Conservation (phyloP, 2,329 filamentous ascomycete genomes). For the Sporothrix pallida region DNA sequence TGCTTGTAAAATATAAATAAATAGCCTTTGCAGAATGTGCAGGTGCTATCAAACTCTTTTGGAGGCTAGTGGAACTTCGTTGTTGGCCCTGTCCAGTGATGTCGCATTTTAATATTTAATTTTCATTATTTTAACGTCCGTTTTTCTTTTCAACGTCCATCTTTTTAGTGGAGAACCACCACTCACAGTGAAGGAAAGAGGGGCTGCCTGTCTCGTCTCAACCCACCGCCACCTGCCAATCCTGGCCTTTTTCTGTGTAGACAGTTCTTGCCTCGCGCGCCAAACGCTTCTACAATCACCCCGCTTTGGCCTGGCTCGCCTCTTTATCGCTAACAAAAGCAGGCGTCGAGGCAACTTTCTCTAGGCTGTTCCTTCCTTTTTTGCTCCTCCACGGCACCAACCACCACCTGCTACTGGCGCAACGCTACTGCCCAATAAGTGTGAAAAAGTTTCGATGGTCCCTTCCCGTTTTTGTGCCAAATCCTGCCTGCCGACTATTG, state of each 20-base stretch:
- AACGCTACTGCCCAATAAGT: slow-evolving; percentile 9
- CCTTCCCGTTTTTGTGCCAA: slow-evolving; percentile 19
- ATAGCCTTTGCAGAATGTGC: not conserved
- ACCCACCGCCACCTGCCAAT: slow-evolving; percentile 16
- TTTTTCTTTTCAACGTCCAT: not conserved
- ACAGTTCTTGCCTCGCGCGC: slow-evolving; percentile 18
- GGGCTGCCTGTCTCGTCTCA: not conserved
- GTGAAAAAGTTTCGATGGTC: slow-evolving; percentile 28
- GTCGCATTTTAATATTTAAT: not conserved
- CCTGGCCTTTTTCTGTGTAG: slow-evolving; percentile 14
- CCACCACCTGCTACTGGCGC: not conserved
- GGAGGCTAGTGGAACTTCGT: slow-evolving; percentile 13
- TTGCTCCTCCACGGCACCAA: not conserved
- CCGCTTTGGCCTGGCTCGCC: slow-evolving; percentile 20
- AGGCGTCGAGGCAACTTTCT: not conserved
- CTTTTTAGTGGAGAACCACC: slow-evolving; percentile 12
- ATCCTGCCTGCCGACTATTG: slow-evolving; percentile 10
- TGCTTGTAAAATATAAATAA: not conserved
- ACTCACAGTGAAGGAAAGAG: slow-evolving; percentile 15
- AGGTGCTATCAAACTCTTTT: not conserved
- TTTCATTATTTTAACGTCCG: not conserved
- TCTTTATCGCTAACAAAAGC: not conserved
- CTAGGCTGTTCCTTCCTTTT: slow-evolving; percentile 18
- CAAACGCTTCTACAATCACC: not conserved
- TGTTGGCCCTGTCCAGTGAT: slow-evolving; percentile 5